Evolutionary conservation across 176 grass and related monocot genomes (phyloP).

Genomic region (barley (Hordeum vulgare)): DNA sequence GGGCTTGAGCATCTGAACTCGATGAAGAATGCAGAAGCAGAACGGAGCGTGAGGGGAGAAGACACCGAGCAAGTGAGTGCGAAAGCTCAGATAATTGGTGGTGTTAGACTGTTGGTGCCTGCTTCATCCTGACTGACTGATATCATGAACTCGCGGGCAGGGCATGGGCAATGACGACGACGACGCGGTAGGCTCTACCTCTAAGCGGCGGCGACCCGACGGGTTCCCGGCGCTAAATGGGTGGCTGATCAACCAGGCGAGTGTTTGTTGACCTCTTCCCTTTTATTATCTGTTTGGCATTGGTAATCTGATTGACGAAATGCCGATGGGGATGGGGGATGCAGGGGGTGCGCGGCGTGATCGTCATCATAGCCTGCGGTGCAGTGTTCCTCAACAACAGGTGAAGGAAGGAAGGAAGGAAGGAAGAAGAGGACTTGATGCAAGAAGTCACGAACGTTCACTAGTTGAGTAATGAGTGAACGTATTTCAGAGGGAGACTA

Average conservation of each 20-base stretch:
- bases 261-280: background rate
- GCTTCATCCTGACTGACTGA: too few relatives aligned
- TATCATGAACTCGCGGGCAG: background rate
- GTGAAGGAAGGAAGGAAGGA: background rate
- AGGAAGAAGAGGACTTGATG: too few relatives aligned
- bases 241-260: constrained; percentile 31
- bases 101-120: too few relatives aligned
- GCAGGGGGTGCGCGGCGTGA: constrained; percentile 40
- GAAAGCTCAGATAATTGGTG: too few relatives aligned
- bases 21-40: background rate
- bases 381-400: constrained; percentile 35
- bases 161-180: background rate
- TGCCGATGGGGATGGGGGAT: too few relatives aligned
- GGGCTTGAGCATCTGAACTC: background rate
- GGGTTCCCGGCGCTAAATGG: background rate
- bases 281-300: background rate
- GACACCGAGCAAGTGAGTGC: too few relatives aligned
- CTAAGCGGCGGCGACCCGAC: too few relatives aligned
- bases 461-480: too few relatives aligned
- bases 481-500: too few relatives aligned
- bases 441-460: too few relatives aligned
- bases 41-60: too few relatives aligned
- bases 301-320: too few relatives aligned
- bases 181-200: background rate
- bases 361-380: constrained; percentile 39